Conservation (phyloP, 306 rosid species). For the Prunus salicina region DNA sequence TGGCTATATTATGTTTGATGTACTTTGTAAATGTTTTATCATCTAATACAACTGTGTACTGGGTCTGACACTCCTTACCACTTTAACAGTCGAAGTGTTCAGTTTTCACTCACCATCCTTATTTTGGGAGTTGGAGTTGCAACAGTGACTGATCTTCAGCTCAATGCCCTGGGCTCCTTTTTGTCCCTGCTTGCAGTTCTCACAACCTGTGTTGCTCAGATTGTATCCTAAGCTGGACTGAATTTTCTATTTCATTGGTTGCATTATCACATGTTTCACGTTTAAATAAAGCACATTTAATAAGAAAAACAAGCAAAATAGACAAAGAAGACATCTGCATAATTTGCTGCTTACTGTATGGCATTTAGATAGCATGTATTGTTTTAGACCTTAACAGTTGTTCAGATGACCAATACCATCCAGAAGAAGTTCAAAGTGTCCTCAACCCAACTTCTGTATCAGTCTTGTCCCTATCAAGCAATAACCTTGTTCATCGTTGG, state of each 20-base stretch:
- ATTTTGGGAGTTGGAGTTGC: conserved; percentile 95
- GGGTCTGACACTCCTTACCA: background rate
- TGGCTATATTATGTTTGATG: background rate
- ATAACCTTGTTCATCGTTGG: conserved; percentile 73
- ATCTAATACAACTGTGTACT: conserved; percentile 2
- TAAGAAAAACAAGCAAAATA: background rate
- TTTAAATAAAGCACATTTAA: background rate
- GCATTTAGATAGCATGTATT: background rate
- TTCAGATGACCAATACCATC: conserved; percentile 95
- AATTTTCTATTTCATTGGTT: conserved; percentile 1
- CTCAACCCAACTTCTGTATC: conserved; percentile 94
- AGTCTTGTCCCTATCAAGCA: conserved; percentile 93
- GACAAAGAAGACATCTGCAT: background rate
- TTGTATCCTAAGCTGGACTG: conserved; percentile 72
- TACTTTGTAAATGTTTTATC: background rate
- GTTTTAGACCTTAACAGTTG: conserved; percentile 49
- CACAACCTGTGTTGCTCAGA: conserved; percentile 98
- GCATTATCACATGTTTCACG: background rate
- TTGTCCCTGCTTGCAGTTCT: conserved; percentile 86
- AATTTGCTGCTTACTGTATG: background rate
- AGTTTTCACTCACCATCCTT: conserved; percentile 74
- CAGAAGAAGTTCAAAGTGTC: conserved; percentile 97
- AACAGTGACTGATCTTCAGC: conserved; percentile 95
- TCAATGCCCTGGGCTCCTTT: conserved; percentile 87
- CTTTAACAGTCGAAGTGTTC: conserved; percentile 74